These are phyloP conservation scores for Calonectria leucothoes DNA, from an alignment of 2,329 filamentous ascomycete genomes.

Conservation along the genomic window DNA sequence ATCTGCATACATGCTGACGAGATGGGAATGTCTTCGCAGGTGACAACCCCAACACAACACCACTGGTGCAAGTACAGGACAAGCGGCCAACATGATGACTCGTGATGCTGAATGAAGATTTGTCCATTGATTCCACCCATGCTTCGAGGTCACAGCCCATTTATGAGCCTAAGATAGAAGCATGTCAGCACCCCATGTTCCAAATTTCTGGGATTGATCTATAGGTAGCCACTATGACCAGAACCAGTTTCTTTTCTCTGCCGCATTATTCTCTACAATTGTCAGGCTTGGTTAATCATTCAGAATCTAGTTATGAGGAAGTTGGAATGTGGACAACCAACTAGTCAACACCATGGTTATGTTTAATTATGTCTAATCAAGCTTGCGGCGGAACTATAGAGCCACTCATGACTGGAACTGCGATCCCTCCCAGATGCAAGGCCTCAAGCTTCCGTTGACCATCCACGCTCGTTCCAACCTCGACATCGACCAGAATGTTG, in stretches of 20 bases:
- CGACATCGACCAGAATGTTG: slow-evolving; percentile 59
- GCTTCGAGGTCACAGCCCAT: not conserved
- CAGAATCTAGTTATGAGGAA: too few relatives aligned
- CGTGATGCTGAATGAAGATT: not conserved
- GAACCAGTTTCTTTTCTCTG: too few relatives aligned
- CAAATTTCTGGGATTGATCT: too few relatives aligned
- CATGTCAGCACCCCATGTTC: too few relatives aligned
- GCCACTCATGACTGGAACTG: slow-evolving; percentile 18
- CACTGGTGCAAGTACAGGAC: too few relatives aligned
- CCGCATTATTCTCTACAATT: too few relatives aligned
- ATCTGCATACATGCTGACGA: not conserved
- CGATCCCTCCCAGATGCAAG: slow-evolving; percentile 27
- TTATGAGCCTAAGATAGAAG: not conserved
- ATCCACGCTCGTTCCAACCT: slow-evolving; percentile 20
- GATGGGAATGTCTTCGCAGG: not conserved
- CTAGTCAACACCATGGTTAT: too few relatives aligned
- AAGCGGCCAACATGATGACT: not conserved
- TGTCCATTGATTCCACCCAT: not conserved
- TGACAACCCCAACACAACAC: not conserved
- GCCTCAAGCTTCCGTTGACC: slow-evolving; percentile 3
- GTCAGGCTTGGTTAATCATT: too few relatives aligned
- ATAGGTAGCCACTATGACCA: too few relatives aligned
- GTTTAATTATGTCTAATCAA: not conserved
- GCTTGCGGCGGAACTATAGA: not conserved
- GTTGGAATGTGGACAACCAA: too few relatives aligned